Conservation (phyloP, 805 yeast genomes). For the Candida bentonensis region DNA sequence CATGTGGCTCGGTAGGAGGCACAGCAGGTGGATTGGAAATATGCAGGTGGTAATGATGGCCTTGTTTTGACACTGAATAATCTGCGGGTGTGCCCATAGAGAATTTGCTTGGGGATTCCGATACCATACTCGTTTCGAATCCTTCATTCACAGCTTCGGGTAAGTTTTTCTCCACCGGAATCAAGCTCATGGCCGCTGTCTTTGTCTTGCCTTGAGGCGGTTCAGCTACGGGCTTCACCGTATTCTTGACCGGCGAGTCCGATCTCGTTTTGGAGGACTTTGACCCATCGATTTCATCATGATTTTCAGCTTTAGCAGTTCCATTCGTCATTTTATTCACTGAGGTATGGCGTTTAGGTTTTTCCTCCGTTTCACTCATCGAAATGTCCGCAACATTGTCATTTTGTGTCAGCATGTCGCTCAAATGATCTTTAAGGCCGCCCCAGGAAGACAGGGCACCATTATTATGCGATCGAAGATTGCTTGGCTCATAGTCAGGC, state of each 20-base stretch:
- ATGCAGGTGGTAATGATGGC: constrained; percentile 9
- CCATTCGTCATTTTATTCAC: too few relatives aligned
- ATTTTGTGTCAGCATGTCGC: not conserved
- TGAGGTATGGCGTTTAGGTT: too few relatives aligned
- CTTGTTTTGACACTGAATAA: constrained; percentile 11
- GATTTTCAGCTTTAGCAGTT: too few relatives aligned
- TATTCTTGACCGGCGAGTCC: not conserved
- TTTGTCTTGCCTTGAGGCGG: not conserved
- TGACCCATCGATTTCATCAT: too few relatives aligned
- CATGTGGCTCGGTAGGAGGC: not conserved
- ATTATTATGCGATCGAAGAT: not conserved
- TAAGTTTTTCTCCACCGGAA: not conserved
- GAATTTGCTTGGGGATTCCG: not conserved
- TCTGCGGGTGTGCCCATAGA: not conserved
- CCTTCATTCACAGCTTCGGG: too few relatives aligned
- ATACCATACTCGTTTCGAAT: not conserved
- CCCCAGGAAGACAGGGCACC: not conserved
- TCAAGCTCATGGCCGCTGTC: not conserved
- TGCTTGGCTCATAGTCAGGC: not conserved
- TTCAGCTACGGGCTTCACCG: not conserved
- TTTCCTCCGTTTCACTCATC: not conserved
- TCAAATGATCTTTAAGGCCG: not conserved
- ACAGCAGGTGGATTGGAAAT: constrained; percentile 5
- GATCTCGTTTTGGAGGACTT: not conserved
- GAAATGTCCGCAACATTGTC: not conserved